These are phyloP conservation scores for Astrocystis sublimbata DNA, from an alignment of 495 filamentous ascomycete species.

Conservation along the genomic window DNA sequence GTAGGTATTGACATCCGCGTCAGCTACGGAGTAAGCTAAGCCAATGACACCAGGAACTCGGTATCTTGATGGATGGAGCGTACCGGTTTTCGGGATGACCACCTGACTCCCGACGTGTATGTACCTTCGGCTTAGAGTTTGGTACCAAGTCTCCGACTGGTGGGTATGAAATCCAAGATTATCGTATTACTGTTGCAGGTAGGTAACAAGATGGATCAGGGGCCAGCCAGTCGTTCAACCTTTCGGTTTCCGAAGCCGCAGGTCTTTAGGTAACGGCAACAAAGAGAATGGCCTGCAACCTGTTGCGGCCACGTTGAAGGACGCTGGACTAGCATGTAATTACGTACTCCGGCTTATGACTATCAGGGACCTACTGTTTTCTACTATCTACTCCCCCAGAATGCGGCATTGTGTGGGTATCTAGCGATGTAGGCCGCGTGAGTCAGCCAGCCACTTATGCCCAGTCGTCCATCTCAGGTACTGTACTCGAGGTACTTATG, in stretches of 20 bases:
- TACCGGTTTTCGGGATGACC: slow-evolving; percentile 1
- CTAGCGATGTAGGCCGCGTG: neutral
- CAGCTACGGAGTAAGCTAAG: neutral
- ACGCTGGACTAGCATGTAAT: neutral
- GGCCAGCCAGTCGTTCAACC: neutral
- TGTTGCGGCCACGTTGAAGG: neutral
- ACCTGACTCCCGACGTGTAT: neutral
- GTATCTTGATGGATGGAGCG: neutral
- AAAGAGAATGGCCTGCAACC: neutral
- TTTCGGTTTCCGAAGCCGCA: slow-evolving; percentile 9
- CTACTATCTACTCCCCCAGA: neutral
- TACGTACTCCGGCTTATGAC: no score
- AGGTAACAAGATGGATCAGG: neutral
- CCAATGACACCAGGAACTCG: neutral
- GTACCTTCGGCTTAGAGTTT: neutral
- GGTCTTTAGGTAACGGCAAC: slow-evolving; percentile 7
- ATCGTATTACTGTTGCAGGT: neutral
- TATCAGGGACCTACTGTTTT: no score
- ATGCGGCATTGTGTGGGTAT: slow-evolving; percentile 4
- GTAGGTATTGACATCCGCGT: neutral
- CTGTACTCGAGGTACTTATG: no score
- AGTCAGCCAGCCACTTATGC: neutral
- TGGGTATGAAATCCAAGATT: neutral
- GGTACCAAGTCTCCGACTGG: neutral
- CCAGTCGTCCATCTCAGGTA: no score